Evolutionary conservation across 495 filamentous ascomycete species (phyloP), one percentile per base, ranked within the genome.

Genomic region (Penicillium bovifimosum): DNA sequence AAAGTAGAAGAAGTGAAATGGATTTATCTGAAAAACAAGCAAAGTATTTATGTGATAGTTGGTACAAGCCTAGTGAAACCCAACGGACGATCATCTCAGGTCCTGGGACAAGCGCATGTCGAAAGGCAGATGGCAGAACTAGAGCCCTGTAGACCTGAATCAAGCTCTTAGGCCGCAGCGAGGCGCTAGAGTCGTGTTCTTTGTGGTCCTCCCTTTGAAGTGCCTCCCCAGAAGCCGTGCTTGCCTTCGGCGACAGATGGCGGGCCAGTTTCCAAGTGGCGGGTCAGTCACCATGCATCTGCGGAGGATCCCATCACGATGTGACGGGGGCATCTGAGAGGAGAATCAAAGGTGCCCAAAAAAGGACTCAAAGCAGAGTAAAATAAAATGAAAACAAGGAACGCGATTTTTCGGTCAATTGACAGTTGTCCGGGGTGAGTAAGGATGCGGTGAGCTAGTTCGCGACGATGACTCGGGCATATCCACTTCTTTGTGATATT

Each of bases 261-360:
- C 55, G 53, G 63, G 45, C 67, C 66, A 67, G 58, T 66, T 69
- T 55, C 60, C 53, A 65, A 73, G 65, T 71, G 67, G 70, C 66
- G 70, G 60, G 65, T 64, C 64, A 60, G 65, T 64, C 64, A 61
- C 44, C 55, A 63, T 69, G 63, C 69, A 67, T 67, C 53, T 52
- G 52, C 51, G 52, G 66, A 52, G 61, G 55, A 60, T 62, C 58
- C 58, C 64, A 64, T 61, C 61, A 58, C 64, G 58, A 57, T 57
- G 61, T 66, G 64, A 61, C 52, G 55, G 52, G 52, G 42, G 60
- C 55, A 62, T 44, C 32, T 41, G 29, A 54, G 41, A 46, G 48
- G 43, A 36, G 35, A 26, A 29, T 32, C 20, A 42, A 18, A 32
- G 36, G 42, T 27, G 29, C 35, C 34, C 18, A 20, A 41, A 42